phyloP scores from a whole-genome alignment of 2,329 filamentous ascomycete genomes.

The Phaeophleospora eucalypticola region DNA sequence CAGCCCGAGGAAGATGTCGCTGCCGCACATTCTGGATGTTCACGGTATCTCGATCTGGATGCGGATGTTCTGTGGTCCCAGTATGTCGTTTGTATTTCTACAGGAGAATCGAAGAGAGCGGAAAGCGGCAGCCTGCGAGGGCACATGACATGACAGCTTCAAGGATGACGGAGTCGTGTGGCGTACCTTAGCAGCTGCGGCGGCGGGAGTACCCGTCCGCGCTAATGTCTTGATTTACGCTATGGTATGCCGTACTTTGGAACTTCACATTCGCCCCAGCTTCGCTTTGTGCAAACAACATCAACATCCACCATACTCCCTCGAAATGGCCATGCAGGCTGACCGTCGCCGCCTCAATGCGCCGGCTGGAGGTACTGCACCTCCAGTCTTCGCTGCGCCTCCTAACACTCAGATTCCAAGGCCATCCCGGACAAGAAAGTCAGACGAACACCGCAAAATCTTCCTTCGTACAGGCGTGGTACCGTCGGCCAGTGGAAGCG shows the following conservation, averaged over 20 bases:
- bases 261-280: too few species aligned
- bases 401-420: constrained; percentile 43
- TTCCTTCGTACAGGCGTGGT: constrained; percentile 90
- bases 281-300: constrained; percentile 1
- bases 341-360: constrained; percentile 90
- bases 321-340: constrained; percentile 43
- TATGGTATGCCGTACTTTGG: constrained; percentile 5
- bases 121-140: constrained; percentile 6
- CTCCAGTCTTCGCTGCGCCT: constrained; percentile 64
- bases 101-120: not conserved
- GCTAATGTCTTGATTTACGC: not conserved
- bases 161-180: constrained; percentile 6
- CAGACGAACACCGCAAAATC: constrained; percentile 75
- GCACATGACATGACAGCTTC: not conserved
- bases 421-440: constrained; percentile 56
- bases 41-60: not conserved
- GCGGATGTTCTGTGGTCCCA: not conserved
- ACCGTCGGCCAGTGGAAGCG: constrained; percentile 88
- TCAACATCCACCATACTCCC: not conserved
- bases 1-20: constrained; percentile 58
- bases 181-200: constrained; percentile 1
- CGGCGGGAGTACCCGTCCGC: not conserved
- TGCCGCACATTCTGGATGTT: constrained; percentile 49
- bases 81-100: not conserved
- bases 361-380: constrained; percentile 69